Percentiles rank a stretch among this genome's conserved stretches.
Evolutionary conservation across 2,329 filamentous ascomycete genomes (phyloP).

Genomic region (Alternaria ventricosa): DNA sequence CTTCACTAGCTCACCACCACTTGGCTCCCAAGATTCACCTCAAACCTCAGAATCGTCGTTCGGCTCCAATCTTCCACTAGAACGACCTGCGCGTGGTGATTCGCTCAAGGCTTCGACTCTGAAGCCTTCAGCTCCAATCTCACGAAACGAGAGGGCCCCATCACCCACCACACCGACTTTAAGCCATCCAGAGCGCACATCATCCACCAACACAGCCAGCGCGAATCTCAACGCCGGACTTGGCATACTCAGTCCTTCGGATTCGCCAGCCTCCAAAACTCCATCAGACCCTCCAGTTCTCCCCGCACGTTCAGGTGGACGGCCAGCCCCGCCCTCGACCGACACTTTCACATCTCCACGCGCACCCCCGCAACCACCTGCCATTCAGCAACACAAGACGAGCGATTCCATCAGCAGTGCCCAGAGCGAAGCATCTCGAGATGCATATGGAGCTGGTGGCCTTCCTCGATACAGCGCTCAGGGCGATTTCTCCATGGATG

Average conservation of each 20-base stretch:
- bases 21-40: slow-evolving; percentile 46
- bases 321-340: slow-evolving; percentile 49
- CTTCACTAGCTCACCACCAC: slow-evolving; percentile 48
- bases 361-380: slow-evolving; percentile 52
- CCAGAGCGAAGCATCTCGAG: slow-evolving; percentile 49
- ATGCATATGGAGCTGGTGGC: slow-evolving; percentile 28
- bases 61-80: slow-evolving; percentile 48
- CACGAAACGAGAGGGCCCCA: slow-evolving; percentile 68
- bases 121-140: slow-evolving; percentile 52
- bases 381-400: slow-evolving; percentile 47
- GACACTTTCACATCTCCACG: slow-evolving; percentile 56
- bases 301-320: slow-evolving; percentile 56
- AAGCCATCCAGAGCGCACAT: slow-evolving; percentile 48
- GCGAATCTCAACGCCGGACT: slow-evolving; percentile 51
- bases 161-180: slow-evolving; percentile 52
- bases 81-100: slow-evolving; percentile 65
- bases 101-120: slow-evolving; percentile 57
- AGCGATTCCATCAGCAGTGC: slow-evolving; percentile 55
- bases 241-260: slow-evolving; percentile 51
- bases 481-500: slow-evolving; percentile 91
- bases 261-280: slow-evolving; percentile 50
- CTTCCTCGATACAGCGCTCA: slow-evolving; percentile 69
- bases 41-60: slow-evolving; percentile 46
- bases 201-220: slow-evolving; percentile 38
- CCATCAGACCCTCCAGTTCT: slow-evolving; percentile 53